These are phyloP conservation scores for Starmerella vaccinii DNA, from an alignment of 805 yeast species.

Conservation along the genomic window DNA sequence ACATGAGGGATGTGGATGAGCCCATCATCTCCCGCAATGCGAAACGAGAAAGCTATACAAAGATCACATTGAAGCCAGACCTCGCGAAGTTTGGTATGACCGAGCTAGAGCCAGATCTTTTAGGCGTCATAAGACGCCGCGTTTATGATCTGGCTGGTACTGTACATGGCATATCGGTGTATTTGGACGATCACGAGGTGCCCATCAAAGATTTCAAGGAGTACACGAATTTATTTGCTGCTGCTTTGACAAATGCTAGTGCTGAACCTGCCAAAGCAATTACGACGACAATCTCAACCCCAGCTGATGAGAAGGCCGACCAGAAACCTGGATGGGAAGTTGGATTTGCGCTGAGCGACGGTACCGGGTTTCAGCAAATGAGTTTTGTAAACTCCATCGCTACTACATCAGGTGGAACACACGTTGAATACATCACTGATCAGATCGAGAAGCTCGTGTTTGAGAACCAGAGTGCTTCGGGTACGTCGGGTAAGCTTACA, in stretches of 20 bases:
- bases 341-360: constrained; percentile 89
- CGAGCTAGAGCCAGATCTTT: constrained; percentile 66
- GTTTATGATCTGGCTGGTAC: constrained; percentile 95
- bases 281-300: constrained; percentile 67
- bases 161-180: constrained; percentile 68
- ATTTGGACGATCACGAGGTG: constrained; percentile 61
- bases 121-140: constrained; percentile 81
- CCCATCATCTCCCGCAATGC: constrained; percentile 53
- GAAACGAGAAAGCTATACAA: constrained; percentile 58
- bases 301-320: too few relatives aligned
- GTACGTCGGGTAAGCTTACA: constrained; percentile 55
- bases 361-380: constrained; percentile 71
- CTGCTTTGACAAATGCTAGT: constrained; percentile 44
- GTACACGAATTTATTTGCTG: constrained; percentile 81
- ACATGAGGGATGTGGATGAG: constrained; percentile 68
- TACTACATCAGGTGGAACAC: constrained; percentile 94
- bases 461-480: constrained; percentile 49
- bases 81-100: constrained; percentile 75
- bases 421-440: constrained; percentile 76
- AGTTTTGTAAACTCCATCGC: constrained; percentile 97
- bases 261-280: constrained; percentile 42
- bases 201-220: constrained; percentile 67
- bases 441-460: constrained; percentile 70
- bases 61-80: constrained; percentile 82
- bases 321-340: constrained; percentile 90